phyloP scores from a whole-genome alignment of 441 rosid genomes.

The Syzygium syzygioides region DNA sequence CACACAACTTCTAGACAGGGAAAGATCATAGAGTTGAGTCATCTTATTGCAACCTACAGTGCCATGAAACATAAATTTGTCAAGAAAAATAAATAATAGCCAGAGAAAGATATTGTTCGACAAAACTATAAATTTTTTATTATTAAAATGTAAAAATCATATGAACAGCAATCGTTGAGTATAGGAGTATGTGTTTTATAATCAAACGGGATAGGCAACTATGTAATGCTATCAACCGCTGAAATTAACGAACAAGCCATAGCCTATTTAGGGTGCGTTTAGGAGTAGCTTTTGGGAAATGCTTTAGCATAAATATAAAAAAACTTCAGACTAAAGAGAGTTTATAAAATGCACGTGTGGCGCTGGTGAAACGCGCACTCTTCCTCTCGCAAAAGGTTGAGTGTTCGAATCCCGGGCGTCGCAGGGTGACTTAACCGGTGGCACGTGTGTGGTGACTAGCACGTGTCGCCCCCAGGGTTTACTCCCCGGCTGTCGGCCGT shows the following conservation, averaged over 20 bases:
- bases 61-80: background rate
- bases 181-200: background rate
- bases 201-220: background rate
- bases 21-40: background rate
- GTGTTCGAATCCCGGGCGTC: too few relatives aligned
- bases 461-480: too few relatives aligned
- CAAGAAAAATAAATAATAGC: background rate
- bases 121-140: rapidly evolving
- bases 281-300: background rate
- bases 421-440: too few relatives aligned
- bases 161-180: rapidly evolving
- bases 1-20: background rate
- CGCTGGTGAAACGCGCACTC: too few relatives aligned
- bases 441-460: too few relatives aligned
- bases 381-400: too few relatives aligned
- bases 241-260: background rate
- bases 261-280: background rate
- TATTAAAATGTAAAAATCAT: background rate
- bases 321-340: background rate
- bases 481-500: too few relatives aligned
- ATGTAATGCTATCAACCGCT: rapidly evolving
- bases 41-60: background rate
- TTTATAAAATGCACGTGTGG: background rate
- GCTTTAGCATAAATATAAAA: background rate
- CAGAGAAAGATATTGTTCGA: background rate